A percentile compares a stretch with the other conserved stretches of the same genome.
phyloP scores from a whole-genome alignment of 176 grass and related monocot genomes.

The Eragrostis curvula region DNA sequence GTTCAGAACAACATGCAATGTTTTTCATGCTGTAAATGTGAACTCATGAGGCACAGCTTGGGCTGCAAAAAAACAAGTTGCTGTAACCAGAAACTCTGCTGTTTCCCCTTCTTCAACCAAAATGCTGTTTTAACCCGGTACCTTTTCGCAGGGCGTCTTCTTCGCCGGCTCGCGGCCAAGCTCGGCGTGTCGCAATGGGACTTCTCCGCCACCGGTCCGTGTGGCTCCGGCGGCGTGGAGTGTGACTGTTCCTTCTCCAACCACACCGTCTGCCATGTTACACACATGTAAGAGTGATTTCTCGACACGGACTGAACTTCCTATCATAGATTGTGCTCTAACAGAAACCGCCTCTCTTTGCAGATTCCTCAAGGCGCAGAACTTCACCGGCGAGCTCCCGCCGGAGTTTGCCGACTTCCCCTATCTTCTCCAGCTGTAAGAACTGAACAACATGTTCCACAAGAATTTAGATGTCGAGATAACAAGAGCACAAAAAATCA shows the following conservation, averaged over 20 bases:
- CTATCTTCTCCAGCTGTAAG: conserved; percentile 81
- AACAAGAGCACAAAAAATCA: not conserved
- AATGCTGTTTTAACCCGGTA: not conserved
- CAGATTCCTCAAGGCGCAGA: conserved; percentile 63
- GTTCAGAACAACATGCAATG: not conserved
- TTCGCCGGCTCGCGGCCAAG: conserved; percentile 46
- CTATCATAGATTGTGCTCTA: not conserved
- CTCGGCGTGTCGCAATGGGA: conserved; percentile 62
- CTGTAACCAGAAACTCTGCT: not conserved
- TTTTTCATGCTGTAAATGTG: not conserved
- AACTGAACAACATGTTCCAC: not conserved
- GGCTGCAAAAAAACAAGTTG: not conserved
- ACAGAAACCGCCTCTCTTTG: not conserved
- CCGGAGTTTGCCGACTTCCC: conserved; percentile 67
- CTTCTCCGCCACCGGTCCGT: conserved; percentile 54
- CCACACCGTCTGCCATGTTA: conserved; percentile 62
- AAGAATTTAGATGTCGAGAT: not conserved
- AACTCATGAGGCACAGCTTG: not conserved
- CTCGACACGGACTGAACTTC: not conserved
- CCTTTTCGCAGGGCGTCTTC: conserved; percentile 46
- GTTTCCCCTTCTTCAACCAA: not conserved
- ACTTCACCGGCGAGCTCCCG: conserved; percentile 67
- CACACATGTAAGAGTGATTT: conserved; percentile 48
- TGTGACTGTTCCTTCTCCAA: conserved; percentile 81
- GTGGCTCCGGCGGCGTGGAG: conserved; percentile 38